phyloP scores from a whole-genome alignment of 306 rosid species.

The Aeschynomene evenia region DNA sequence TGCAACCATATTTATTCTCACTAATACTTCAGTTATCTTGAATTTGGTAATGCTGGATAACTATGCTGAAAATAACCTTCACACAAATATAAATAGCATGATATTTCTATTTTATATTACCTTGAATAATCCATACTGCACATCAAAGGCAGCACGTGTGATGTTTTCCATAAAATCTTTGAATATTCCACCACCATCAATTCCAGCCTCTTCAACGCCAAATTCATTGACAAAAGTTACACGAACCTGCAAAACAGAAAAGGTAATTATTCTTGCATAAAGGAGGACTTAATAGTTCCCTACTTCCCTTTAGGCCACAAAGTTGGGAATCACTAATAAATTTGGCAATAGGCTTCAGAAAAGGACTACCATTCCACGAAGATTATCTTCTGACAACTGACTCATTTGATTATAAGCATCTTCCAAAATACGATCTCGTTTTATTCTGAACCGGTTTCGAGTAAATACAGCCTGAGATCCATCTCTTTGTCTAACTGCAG shows the following conservation, averaged over 20 bases:
- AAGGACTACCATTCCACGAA: constrained; percentile 73
- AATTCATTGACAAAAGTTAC: constrained; percentile 93
- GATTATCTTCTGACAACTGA: constrained; percentile 90
- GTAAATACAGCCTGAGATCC: constrained; percentile 67
- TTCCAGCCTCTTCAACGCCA: constrained; percentile 99
- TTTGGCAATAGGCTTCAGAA: constrained; percentile 8
- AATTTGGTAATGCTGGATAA: constrained; percentile 11
- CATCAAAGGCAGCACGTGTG: constrained; percentile 98
- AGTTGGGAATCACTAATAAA: constrained; percentile 16
- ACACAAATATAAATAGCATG: constrained; percentile 4
- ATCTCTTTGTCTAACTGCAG: constrained; percentile 73
- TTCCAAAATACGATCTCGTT: constrained; percentile 88
- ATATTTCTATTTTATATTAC: constrained; percentile 41
- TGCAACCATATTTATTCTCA: constrained; percentile 7
- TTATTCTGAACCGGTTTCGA: constrained; percentile 86
- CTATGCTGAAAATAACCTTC: neutral
- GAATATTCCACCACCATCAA: constrained; percentile 98
- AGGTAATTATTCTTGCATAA: neutral
- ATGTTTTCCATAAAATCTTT: constrained; percentile 99
- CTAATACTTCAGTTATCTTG: constrained; percentile 11
- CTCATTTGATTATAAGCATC: constrained; percentile 97
- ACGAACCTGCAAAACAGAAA: constrained; percentile 63
- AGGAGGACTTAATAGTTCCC: constrained; percentile 16
- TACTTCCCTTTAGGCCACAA: constrained; percentile 12
- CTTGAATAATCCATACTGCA: constrained; percentile 97